Evolutionary conservation across 23 red algal genomes (phyloP), one percentile per base, ranked within the genome.

Genomic region (Gracilaria gracilis): DNA sequence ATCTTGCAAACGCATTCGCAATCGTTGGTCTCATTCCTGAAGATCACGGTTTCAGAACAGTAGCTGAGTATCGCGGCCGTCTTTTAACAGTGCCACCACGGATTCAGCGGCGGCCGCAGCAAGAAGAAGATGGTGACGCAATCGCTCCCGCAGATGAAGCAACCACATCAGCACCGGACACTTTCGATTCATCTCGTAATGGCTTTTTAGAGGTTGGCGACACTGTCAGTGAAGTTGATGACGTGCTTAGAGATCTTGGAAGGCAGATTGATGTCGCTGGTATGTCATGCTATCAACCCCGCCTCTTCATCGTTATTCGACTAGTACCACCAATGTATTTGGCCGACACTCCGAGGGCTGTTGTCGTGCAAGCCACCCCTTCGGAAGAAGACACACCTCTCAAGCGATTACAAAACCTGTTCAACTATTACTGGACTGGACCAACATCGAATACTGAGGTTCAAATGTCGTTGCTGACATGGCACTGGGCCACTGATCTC

Each of bases 401-500:
- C 13, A 62, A 67, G 47, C 37, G 70, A 53, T 29, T 44, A 15
- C 69, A 28, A 61, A 55, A 11, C 4, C n/a, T 37, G 31, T 42
- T 51, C 27, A 47, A 37, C 31, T n/a, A 39, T 35, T 79, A 33
- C 36, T 77, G 86, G 34, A 49, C 7, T 49, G 54, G 40, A 46
- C 53, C 55, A 66, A 48, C 2, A 34, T 47, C 47, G 31, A 42
- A 40, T 16, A 61, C 39, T 15, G 55, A 51, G 3, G 49, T n/a
- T 65, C 72, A 53, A 4, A 75, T 38, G 32, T 54, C 55, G 0
- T 73, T 89, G 62, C 32, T 89, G 36, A 49, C 69, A 47, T 89
- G 86, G 86, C 86, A 89, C 80, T 89, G 86, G 86, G 86, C 69
- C 12, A 71, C 69, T 17, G 86, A 80, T 34, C 54, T 75, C 31